These are phyloP conservation scores for Meyerozyma guilliermondii DNA, from an alignment of 1,139 yeast species.

Conservation along the genomic window DNA sequence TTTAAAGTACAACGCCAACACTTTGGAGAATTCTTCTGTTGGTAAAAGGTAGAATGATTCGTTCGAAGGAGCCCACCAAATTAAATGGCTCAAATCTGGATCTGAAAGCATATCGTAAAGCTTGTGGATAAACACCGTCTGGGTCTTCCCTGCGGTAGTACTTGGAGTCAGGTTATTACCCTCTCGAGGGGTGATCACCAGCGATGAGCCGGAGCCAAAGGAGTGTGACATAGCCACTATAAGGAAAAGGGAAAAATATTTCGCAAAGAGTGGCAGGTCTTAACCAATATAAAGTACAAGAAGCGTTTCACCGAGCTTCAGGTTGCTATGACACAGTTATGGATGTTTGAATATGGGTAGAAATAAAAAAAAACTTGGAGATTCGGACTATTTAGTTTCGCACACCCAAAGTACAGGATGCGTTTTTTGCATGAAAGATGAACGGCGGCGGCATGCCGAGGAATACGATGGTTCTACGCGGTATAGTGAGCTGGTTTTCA, in stretches of 20 bases:
- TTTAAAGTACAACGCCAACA: constrained; percentile 62
- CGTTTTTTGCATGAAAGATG: background rate
- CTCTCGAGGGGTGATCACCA: background rate
- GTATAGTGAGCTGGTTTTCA: too few species aligned
- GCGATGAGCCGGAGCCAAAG: background rate
- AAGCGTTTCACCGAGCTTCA: too few species aligned
- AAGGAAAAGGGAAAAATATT: background rate
- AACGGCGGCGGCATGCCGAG: constrained; percentile 1
- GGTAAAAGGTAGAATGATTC: constrained; percentile 41
- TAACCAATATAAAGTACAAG: too few species aligned
- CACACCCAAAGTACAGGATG: constrained; percentile 2
- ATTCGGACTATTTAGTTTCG: background rate
- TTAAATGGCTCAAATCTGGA: constrained; percentile 41
- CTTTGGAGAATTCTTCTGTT: constrained; percentile 58
- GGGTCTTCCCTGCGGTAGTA: constrained; percentile 29
- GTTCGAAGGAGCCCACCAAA: constrained; percentile 46
- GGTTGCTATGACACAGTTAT: too few species aligned
- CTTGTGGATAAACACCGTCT: constrained; percentile 60
- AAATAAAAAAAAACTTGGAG: background rate
- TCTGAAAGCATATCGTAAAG: constrained; percentile 62
- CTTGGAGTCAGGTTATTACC: constrained; percentile 17
- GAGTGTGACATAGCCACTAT: background rate
- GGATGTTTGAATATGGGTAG: background rate
- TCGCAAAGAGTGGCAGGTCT: too few species aligned
- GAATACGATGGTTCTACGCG: background rate